Evolutionary conservation across 2,329 filamentous ascomycete species (phyloP).

Genomic region (Niveomyces coronatus): DNA sequence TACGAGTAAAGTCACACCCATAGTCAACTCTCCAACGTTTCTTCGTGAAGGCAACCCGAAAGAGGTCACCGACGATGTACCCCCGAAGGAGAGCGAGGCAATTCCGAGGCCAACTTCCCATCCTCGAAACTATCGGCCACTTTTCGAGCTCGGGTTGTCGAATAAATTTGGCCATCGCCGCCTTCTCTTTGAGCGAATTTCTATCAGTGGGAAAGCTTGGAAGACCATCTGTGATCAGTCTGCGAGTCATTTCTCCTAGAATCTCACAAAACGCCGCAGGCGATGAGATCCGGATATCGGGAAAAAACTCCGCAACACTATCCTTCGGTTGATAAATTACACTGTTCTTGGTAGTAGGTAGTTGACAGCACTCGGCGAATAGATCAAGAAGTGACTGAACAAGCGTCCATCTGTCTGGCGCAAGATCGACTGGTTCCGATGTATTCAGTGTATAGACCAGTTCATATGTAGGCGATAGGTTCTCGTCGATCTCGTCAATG

Average conservation of each 20-base stretch:
- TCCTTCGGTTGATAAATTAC: too few species aligned
- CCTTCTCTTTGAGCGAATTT: too few species aligned
- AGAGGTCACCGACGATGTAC: constrained; percentile 43
- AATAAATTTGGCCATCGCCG: too few species aligned
- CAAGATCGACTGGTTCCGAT: constrained; percentile 39
- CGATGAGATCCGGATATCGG: too few species aligned
- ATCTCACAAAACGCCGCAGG: too few species aligned
- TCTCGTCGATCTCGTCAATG: constrained; percentile 57
- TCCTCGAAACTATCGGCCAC: background rate
- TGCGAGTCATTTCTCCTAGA: too few species aligned
- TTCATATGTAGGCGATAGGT: constrained; percentile 50
- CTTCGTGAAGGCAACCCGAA: constrained; percentile 40
- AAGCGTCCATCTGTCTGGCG: constrained; percentile 44
- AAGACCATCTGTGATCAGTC: too few species aligned
- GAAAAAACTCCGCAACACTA: too few species aligned
- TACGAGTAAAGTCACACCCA: constrained; percentile 37
- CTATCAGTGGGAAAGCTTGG: too few species aligned
- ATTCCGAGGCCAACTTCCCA: background rate
- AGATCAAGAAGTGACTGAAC: constrained; percentile 28
- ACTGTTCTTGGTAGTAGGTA: too few species aligned
- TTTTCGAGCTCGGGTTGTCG: too few species aligned
- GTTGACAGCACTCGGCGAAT: background rate
- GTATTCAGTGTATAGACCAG: constrained; percentile 52
- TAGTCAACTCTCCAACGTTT: constrained; percentile 60
- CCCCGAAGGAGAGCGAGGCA: constrained; percentile 33